A percentile compares a stretch with the other conserved stretches of the same genome.
Conservation (phyloP, 2,329 filamentous ascomycete species). For the Arachnomyces sp. region DNA sequence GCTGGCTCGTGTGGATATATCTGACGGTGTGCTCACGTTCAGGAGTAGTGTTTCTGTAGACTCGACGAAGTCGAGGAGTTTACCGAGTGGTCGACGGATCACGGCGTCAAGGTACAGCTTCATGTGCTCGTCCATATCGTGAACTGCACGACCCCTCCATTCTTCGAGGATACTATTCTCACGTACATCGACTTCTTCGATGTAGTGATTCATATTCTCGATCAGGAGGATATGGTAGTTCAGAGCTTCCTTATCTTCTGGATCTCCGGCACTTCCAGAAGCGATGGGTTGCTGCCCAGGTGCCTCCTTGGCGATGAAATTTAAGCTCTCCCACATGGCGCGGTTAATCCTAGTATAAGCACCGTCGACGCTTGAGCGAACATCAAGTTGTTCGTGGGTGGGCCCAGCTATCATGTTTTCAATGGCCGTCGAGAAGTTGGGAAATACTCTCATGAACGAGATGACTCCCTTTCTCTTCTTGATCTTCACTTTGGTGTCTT, state of each 20-base stretch:
- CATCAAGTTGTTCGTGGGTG: conserved; percentile 52
- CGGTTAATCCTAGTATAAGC: conserved; percentile 85
- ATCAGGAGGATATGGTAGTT: conserved; percentile 97
- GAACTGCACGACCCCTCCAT: conserved; percentile 70
- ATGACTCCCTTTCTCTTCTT: conserved; percentile 98
- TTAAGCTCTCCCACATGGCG: conserved; percentile 94
- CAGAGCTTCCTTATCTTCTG: conserved; percentile 90
- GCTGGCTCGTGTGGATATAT: conserved; percentile 70
- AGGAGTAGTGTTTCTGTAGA: conserved; percentile 69
- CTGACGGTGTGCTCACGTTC: conserved; percentile 45
- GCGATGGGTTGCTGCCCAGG: conserved; percentile 49
- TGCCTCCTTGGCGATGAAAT: conserved; percentile 76
- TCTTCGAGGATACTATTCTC: conserved; percentile 69
- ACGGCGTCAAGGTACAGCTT: conserved; percentile 78
- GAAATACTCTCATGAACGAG: conserved; percentile 89
- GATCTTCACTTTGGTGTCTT: conserved; percentile 97
- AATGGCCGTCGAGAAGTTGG: conserved; percentile 70
- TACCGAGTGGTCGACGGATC: conserved; percentile 80
- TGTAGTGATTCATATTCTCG: conserved; percentile 97
- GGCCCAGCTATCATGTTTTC: conserved; percentile 68
- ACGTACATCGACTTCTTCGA: conserved; percentile 77
- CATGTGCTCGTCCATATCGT: conserved; percentile 81
- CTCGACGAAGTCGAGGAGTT: conserved; percentile 84
- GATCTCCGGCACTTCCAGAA: conserved; percentile 48
- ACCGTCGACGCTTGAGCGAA: conserved; percentile 72